Conservation (phyloP, 495 filamentous ascomycete genomes). For the Rostrohypoxylon terebratum region DNA sequence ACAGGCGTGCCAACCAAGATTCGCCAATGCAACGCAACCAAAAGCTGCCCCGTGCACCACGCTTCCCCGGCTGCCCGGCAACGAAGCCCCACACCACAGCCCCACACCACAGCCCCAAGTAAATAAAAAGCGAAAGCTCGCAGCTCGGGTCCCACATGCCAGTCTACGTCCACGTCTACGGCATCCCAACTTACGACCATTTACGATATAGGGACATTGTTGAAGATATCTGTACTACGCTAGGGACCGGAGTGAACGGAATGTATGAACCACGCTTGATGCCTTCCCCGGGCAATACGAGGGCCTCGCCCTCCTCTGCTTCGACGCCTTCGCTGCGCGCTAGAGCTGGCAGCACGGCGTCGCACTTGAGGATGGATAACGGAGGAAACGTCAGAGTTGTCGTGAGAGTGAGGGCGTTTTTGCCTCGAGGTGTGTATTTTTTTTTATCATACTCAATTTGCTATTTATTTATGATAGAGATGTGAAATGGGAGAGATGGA, state of each 20-base stretch:
- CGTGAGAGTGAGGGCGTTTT: conserved; percentile 88
- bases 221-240: conserved; percentile 56
- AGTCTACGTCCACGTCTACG: conserved; percentile 25
- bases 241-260: conserved; percentile 44
- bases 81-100: conserved; percentile 10
- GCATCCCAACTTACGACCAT: conserved; percentile 40
- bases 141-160: conserved; percentile 30
- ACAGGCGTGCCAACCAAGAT: not conserved
- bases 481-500: conserved; percentile 5
- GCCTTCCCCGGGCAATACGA: conserved; percentile 51
- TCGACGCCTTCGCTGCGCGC: conserved; percentile 80
- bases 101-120: conserved; percentile 16
- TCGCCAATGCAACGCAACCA: not conserved
- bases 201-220: conserved; percentile 50
- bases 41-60: not conserved
- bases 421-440: conserved; percentile 78
- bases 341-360: conserved; percentile 69
- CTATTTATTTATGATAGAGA: not conserved
- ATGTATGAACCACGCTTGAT: conserved; percentile 61
- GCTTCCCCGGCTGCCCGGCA: conserved; percentile 33
- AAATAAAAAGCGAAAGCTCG: conserved; percentile 33
- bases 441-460: conserved; percentile 11
- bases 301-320: conserved; percentile 61
- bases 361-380: conserved; percentile 62
- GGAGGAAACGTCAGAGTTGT: conserved; percentile 95